Evolutionary conservation across 2,329 filamentous ascomycete species (phyloP).

Genomic region (Triangularia setosa): DNA sequence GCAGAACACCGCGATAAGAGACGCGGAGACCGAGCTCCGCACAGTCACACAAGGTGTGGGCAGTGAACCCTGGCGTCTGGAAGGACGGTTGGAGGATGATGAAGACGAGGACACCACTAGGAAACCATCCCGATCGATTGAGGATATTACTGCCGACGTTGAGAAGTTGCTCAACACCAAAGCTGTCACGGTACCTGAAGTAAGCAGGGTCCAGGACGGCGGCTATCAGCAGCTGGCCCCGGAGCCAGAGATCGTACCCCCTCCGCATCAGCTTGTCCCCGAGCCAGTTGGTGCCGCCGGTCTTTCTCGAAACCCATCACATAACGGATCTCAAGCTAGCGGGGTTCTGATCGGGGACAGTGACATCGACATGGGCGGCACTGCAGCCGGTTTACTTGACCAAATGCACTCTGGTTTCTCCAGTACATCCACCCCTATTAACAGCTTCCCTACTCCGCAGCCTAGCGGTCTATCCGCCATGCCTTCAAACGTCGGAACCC

Average conservation of each 20-base stretch:
- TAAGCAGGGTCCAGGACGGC: slow-evolving; percentile 73
- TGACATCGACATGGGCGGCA: slow-evolving; percentile 62
- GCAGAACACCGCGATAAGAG: slow-evolving; percentile 63
- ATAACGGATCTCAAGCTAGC: slow-evolving; percentile 53
- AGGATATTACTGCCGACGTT: slow-evolving; percentile 71
- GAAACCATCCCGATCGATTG: slow-evolving; percentile 53
- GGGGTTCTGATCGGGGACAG: slow-evolving; percentile 55
- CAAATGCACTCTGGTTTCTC: slow-evolving; percentile 64
- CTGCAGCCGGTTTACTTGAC: slow-evolving; percentile 58
- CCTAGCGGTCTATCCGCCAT: slow-evolving; percentile 48
- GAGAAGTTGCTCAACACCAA: slow-evolving; percentile 67
- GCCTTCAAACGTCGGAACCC: slow-evolving; percentile 56
- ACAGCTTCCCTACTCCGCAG: slow-evolving; percentile 59
- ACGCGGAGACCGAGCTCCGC: slow-evolving; percentile 73
- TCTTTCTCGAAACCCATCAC: slow-evolving; percentile 52
- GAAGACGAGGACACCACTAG: slow-evolving; percentile 42
- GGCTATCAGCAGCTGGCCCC: slow-evolving; percentile 63
- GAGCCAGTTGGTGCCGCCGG: slow-evolving; percentile 22
- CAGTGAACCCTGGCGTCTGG: slow-evolving; percentile 60
- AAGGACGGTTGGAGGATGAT: slow-evolving; percentile 53
- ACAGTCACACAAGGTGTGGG: slow-evolving; percentile 58
- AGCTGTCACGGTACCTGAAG: slow-evolving; percentile 58
- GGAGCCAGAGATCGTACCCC: slow-evolving; percentile 26
- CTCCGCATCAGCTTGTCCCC: slow-evolving; percentile 30
- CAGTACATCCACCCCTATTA: slow-evolving; percentile 56